phyloP scores from a whole-genome alignment of 495 filamentous ascomycete genomes.

The Polyplosphaeria fusca region DNA sequence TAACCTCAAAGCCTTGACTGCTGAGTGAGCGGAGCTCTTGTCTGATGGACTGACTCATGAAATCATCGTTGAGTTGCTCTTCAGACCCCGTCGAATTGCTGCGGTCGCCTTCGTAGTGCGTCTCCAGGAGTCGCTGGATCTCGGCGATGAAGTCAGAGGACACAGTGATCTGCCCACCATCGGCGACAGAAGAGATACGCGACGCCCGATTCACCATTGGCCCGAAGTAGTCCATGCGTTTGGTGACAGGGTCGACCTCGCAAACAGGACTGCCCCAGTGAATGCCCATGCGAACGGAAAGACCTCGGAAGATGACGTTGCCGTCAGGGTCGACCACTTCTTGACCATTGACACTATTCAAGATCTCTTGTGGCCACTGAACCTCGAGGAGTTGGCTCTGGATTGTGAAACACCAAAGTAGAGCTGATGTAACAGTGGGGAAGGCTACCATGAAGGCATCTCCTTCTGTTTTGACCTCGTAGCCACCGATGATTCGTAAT shows the following conservation, averaged over 20 bases:
- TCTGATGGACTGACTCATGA: slow-evolving; percentile 68
- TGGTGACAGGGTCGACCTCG: slow-evolving; percentile 90
- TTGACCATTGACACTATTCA: slow-evolving; percentile 79
- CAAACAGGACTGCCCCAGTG: slow-evolving; percentile 94
- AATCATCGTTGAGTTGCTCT: slow-evolving; percentile 67
- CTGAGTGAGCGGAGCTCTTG: slow-evolving; percentile 82
- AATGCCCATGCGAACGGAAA: slow-evolving; percentile 95
- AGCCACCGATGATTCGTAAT: slow-evolving; percentile 88
- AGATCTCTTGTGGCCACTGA: slow-evolving; percentile 88
- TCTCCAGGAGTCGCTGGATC: slow-evolving; percentile 85
- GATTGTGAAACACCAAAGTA: slow-evolving; percentile 94
- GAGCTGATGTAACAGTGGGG: slow-evolving; percentile 84
- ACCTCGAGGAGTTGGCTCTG: slow-evolving; percentile 83
- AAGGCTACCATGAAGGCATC: slow-evolving; percentile 99
- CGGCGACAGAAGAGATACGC: slow-evolving; percentile 88
- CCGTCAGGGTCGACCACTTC: slow-evolving; percentile 78
- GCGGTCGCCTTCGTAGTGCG: slow-evolving; percentile 73
- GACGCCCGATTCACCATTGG: slow-evolving; percentile 98
- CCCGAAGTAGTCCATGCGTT: slow-evolving; percentile 99
- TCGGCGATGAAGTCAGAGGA: slow-evolving; percentile 95
- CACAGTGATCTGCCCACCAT: slow-evolving; percentile 94
- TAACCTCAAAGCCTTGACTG: slow-evolving; percentile 93
- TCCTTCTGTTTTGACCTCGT: slow-evolving; percentile 99
- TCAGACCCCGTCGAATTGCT: slow-evolving; percentile 63
- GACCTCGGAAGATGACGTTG: slow-evolving; percentile 82